Evolutionary conservation across 1,284 basidiomycete genomes (phyloP), one percentile per base, ranked within the genome.

Genomic region (Meripilus lineatus): DNA sequence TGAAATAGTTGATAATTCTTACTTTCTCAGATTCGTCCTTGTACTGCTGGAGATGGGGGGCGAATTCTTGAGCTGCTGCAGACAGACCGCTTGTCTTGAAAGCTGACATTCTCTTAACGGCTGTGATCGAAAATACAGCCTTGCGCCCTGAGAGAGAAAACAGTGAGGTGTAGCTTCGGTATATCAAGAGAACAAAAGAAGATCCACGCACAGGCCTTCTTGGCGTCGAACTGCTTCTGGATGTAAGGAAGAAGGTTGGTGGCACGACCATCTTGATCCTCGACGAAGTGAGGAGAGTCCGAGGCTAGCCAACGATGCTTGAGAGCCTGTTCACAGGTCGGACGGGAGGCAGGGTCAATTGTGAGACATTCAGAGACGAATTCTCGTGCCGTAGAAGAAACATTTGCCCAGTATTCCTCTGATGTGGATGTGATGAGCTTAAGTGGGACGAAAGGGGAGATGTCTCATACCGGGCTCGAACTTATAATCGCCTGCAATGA

Each of bases 401-500:
- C 89, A 49, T 87, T 89, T 34, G 66, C 72, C 92, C 92, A 94
- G 67, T 93, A 93, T 61, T 93, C 89, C 47, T 68, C 75, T 39
- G 32, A 22, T 39, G 43, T 50, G 47, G 26, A 17, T 38, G 15
- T 13, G 3, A 26, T 24, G n/a, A 15, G 26, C 26, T 45, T 18
- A 40, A 22, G 24, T 20, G 22, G 18, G 28, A 11, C 22, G 13
- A 39, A 30, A 34, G 18, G 20, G 36, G 49, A 45, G 50, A 30
- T 54, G 49, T 11, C 11, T 55, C 61, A 47, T 40, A 67, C 73
- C 74, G 6, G 93, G 93, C 65, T 92, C 90, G 58, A 95, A 96
- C 60, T 82, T 84, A 70, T 91, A 96, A 66, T 94, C 89, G 17
- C 92, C 93, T 2, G 79, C 79, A 48, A 93, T 82, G 70, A 96